These are phyloP conservation scores for Ceraceosorus guamensis DNA, from an alignment of 1,284 basidiomycete species.

Conservation along the genomic window DNA sequence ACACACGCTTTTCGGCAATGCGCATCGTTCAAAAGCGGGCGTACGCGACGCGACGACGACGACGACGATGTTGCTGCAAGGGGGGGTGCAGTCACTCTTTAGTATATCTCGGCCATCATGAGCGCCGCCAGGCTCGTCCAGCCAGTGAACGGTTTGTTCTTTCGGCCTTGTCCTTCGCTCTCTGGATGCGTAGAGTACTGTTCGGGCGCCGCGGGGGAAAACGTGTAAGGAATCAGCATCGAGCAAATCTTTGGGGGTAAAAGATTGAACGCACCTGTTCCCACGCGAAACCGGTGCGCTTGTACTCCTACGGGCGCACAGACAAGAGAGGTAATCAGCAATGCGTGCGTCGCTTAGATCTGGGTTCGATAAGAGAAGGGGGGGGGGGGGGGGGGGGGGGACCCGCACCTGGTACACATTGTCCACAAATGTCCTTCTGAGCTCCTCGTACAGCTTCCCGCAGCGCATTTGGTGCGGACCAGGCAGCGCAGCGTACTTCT, in stretches of 20 bases:
- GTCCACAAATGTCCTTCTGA: conserved; percentile 72
- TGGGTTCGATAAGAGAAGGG: not conserved
- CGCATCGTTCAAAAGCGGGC: no score
- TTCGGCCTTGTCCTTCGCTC: conserved; percentile 62
- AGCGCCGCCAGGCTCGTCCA: conserved; percentile 43
- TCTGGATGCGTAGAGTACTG: no score
- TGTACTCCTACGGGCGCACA: conserved; percentile 62
- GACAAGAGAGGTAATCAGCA: not conserved
- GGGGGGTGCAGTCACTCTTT: not conserved
- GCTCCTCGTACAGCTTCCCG: conserved; percentile 66
- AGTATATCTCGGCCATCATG: conserved; percentile 44
- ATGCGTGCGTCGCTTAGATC: not conserved
- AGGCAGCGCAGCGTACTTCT: conserved; percentile 70
- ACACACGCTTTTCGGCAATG: no score
- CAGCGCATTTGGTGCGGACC: conserved; percentile 73
- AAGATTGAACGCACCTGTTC: conserved; percentile 78
- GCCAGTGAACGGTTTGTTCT: conserved; percentile 56
- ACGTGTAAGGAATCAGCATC: no score
- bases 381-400: not conserved
- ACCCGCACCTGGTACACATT: conserved; percentile 70
- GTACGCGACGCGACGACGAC: no score
- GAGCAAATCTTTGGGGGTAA: conserved; percentile 50
- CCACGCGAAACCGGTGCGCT: conserved; percentile 87
- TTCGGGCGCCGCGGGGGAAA: no score
- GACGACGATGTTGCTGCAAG: no score